Percentiles rank a stretch among this genome's conserved stretches.
Conservation (phyloP, 148 eudicot species). For the Silene conica region DNA sequence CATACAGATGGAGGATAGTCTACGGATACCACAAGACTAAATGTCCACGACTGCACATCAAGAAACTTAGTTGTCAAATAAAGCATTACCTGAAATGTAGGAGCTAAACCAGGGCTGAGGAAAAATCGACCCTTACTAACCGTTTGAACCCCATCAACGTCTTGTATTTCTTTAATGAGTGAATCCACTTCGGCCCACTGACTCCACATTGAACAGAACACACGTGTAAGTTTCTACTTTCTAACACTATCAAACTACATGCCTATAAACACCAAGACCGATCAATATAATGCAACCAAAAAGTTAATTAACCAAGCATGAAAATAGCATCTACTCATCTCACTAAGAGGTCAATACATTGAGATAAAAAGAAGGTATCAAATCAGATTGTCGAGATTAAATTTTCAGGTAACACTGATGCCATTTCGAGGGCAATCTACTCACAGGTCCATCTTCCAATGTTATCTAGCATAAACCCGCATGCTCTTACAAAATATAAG, state of each 20-base stretch:
- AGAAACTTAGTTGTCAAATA: not conserved
- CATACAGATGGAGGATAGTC: not conserved
- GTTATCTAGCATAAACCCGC: not conserved
- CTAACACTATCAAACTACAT: not conserved
- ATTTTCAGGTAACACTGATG: no score
- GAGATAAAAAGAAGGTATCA: not conserved
- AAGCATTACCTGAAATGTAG: slow-evolving; percentile 82
- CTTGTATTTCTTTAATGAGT: slow-evolving; percentile 69
- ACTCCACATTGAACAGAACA: slow-evolving; percentile 17
- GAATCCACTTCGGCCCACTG: slow-evolving; percentile 93
- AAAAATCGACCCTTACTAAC: slow-evolving; percentile 82
- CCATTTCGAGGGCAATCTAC: no score
- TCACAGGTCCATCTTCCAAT: not conserved
- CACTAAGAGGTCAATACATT: not conserved
- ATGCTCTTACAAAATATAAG: not conserved
- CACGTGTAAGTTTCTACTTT: not conserved
- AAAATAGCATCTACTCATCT: not conserved
- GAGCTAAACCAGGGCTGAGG: slow-evolving; percentile 95
- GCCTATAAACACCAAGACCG: not conserved
- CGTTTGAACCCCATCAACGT: slow-evolving; percentile 58
- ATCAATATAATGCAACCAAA: not conserved
- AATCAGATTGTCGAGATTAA: no score
- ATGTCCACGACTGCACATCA: not conserved
- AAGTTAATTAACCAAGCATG: not conserved
- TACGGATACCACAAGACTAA: not conserved